Percentiles rank a stretch among this genome's conserved stretches.
These are phyloP conservation scores for Graphilbum fragrans DNA, from an alignment of 2,329 filamentous ascomycete genomes.

Conservation along the genomic window DNA sequence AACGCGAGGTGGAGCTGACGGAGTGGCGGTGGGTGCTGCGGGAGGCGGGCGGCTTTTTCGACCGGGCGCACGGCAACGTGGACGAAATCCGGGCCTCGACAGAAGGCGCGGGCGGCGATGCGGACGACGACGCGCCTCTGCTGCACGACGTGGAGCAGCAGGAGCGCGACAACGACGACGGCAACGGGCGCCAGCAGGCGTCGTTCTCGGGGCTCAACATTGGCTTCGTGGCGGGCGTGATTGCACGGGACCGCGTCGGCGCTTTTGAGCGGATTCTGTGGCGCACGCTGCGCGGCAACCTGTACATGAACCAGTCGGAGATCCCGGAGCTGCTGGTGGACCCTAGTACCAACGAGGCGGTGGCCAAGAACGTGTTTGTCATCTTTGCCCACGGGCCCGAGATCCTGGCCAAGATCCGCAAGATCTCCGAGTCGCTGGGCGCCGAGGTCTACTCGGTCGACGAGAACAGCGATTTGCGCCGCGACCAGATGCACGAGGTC, in stretches of 20 bases:
- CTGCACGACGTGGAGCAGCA: constrained; percentile 83
- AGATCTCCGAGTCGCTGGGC: constrained; percentile 95
- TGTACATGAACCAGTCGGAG: constrained; percentile 99
- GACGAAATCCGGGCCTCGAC: constrained; percentile 91
- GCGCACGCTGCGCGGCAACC: constrained; percentile 90
- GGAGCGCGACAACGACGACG: constrained; percentile 38
- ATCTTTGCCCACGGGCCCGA: constrained; percentile 99
- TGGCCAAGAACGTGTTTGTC: constrained; percentile 97
- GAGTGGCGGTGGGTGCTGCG: constrained; percentile 98
- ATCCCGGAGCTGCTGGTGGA: constrained; percentile 89
- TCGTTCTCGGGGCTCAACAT: constrained; percentile 98
- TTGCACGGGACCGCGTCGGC: constrained; percentile 80
- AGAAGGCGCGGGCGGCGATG: constrained; percentile 26
- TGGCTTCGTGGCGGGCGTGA: constrained; percentile 94
- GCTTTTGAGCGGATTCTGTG: constrained; percentile 96
- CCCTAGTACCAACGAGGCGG: constrained; percentile 79
- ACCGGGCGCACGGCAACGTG: constrained; percentile 88
- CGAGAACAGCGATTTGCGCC: constrained; percentile 88
- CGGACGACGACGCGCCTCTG: constrained; percentile 68
- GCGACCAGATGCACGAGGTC: constrained; percentile 95
- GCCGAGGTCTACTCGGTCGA: constrained; percentile 95
- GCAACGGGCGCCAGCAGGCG: constrained; percentile 22
- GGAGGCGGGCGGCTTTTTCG: constrained; percentile 95
- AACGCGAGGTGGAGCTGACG: constrained; percentile 88
- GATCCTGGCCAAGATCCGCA: constrained; percentile 95